Evolutionary conservation across 2,329 filamentous ascomycete species (phyloP).

Genomic region (Aspergillus transmontanensis): DNA sequence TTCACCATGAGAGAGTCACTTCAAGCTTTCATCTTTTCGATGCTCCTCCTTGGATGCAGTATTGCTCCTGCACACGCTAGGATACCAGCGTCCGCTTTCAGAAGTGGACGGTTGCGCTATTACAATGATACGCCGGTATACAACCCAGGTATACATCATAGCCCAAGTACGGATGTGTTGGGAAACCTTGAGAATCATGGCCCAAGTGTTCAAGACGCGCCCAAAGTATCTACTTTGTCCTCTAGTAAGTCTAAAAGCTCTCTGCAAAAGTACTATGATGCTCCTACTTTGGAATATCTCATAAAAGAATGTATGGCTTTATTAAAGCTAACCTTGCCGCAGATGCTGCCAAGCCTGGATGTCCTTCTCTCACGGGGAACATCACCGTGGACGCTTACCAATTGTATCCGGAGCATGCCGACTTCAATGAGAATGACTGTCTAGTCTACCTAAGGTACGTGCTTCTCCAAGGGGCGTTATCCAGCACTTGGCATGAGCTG

Average conservation of each 20-base stretch:
- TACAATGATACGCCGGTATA: not conserved
- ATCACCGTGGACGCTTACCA: not conserved
- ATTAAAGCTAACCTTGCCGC: not conserved
- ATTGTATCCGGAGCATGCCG: slow-evolving; percentile 3
- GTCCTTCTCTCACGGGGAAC: not conserved
- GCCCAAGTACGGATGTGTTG: not conserved
- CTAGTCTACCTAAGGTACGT: not conserved
- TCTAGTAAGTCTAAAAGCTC: not conserved
- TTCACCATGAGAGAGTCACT: not conserved
- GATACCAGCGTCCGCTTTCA: not conserved
- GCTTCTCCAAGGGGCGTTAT: not conserved
- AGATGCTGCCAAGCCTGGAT: not conserved
- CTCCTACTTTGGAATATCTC: not conserved
- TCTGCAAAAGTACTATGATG: not conserved
- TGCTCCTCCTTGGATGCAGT: not conserved
- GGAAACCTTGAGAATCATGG: not conserved
- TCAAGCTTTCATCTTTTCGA: not conserved
- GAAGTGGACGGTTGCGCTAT: not conserved
- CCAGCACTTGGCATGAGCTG: not conserved
- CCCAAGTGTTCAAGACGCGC: not conserved
- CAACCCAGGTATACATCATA: not conserved
- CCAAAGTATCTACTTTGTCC: not conserved
- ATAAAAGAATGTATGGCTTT: not conserved
- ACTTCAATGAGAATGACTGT: not conserved
- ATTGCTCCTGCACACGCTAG: not conserved